phyloP scores from a whole-genome alignment of 192 early-diverging fungal genomes.

The Coemansia sp. region DNA sequence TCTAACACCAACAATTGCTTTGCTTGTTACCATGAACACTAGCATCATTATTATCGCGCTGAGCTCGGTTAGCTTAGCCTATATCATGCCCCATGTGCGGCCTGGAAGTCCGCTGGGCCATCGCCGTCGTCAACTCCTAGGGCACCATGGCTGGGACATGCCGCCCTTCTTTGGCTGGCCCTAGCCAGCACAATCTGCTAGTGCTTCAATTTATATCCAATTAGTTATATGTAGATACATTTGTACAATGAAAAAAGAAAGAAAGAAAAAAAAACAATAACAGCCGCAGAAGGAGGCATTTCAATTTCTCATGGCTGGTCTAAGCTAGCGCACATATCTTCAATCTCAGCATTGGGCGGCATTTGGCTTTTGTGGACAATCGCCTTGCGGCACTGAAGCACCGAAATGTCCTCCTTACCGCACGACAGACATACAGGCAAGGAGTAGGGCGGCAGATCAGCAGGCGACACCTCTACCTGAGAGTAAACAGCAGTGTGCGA shows the following conservation, averaged over 20 bases:
- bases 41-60: neutral
- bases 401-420: conserved; percentile 23
- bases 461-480: neutral
- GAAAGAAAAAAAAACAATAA: no score
- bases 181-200: neutral
- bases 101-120: conserved; percentile 1
- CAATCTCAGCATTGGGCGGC: conserved; percentile 10
- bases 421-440: conserved; percentile 18
- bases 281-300: neutral
- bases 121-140: neutral
- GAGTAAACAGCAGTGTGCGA: neutral
- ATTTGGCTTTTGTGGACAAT: conserved; percentile 13
- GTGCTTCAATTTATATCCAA: no score
- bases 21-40: neutral
- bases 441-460: conserved; percentile 16
- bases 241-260: neutral
- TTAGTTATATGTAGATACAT: conserved; percentile 8
- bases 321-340: conserved; percentile 7
- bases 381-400: conserved; percentile 12
- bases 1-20: no score
- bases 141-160: neutral
- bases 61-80: neutral
- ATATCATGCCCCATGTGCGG: neutral
- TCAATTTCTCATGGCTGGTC: neutral
- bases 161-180: conserved; percentile 1